Evolutionary conservation across 2,329 filamentous ascomycete species (phyloP).

Genomic region (Pseudomassariella vexata): DNA sequence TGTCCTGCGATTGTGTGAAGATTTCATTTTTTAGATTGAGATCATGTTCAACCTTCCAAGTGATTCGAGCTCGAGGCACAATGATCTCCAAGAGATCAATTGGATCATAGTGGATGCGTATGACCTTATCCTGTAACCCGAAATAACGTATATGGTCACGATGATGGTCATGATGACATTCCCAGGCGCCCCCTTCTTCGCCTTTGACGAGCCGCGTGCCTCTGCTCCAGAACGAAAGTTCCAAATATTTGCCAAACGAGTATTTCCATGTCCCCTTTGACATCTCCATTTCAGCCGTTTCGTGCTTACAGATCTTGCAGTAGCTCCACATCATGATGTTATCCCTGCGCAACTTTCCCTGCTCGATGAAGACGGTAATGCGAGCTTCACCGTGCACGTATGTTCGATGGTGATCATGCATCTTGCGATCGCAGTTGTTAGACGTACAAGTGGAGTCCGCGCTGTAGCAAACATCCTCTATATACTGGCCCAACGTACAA

Average conservation of each 20-base stretch:
- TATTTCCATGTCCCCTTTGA: slow-evolving; percentile 96
- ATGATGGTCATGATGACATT: slow-evolving; percentile 86
- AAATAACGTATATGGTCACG: slow-evolving; percentile 91
- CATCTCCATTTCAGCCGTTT: slow-evolving; percentile 86
- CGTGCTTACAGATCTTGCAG: slow-evolving; percentile 85
- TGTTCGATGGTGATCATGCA: slow-evolving; percentile 90
- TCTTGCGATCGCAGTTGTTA: slow-evolving; percentile 79
- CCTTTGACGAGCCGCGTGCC: slow-evolving; percentile 69
- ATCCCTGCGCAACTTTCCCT: slow-evolving; percentile 39
- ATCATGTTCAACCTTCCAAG: slow-evolving; percentile 97
- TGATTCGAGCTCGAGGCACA: slow-evolving; percentile 82
- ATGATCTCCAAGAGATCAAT: slow-evolving; percentile 93
- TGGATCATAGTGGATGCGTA: slow-evolving; percentile 87
- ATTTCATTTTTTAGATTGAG: slow-evolving; percentile 89
- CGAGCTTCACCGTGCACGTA: slow-evolving; percentile 96
- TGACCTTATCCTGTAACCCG: slow-evolving; percentile 75
- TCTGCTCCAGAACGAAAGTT: slow-evolving; percentile 92
- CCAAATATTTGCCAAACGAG: slow-evolving; percentile 97
- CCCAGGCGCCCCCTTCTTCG: slow-evolving; percentile 33
- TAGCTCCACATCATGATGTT: slow-evolving; percentile 97
- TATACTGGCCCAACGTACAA: slow-evolving; percentile 89
- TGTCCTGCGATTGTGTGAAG: slow-evolving; percentile 72
- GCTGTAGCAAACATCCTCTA: slow-evolving; percentile 79
- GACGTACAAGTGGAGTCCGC: slow-evolving; percentile 74
- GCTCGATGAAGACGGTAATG: slow-evolving; percentile 84